Conservation (phyloP, 2,329 filamentous ascomycete genomes). For the Ophiocordyceps camponoti-leonardi region DNA sequence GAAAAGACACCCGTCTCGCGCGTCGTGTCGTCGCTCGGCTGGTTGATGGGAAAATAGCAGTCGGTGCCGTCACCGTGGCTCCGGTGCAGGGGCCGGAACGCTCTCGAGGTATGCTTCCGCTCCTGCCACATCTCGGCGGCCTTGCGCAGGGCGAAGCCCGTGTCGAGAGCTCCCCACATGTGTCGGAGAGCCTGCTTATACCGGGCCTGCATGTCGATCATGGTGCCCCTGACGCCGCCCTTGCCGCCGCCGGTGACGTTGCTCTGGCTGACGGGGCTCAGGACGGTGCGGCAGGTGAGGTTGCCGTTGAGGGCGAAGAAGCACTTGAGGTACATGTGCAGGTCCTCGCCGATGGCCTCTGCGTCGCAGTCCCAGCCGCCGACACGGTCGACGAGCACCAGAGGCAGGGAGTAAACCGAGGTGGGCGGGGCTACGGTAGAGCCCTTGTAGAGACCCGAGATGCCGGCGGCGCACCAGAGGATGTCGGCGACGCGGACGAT, state of each 20-base stretch:
- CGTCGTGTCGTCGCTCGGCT: constrained; percentile 19
- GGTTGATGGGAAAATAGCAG: constrained; percentile 28
- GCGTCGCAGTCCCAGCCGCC: constrained; percentile 56
- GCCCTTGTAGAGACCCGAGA: constrained; percentile 48
- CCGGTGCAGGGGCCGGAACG: constrained; percentile 38
- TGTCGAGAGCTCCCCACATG: constrained; percentile 61
- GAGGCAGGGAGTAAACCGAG: constrained; percentile 54
- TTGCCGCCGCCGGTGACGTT: constrained; percentile 46
- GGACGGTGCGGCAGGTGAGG: constrained; percentile 43
- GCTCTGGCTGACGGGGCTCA: constrained; percentile 55
- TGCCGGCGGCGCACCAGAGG: constrained; percentile 53
- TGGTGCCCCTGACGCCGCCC: constrained; percentile 34
- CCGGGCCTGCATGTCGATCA: constrained; percentile 43
- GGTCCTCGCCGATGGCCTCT: constrained; percentile 57
- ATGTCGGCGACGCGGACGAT: constrained; percentile 56
- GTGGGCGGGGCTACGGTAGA: constrained; percentile 53
- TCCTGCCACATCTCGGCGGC: constrained; percentile 38
- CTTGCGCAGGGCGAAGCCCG: constrained; percentile 45
- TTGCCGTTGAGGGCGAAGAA: constrained; percentile 60
- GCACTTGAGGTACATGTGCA: constrained; percentile 66
- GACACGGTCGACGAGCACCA: constrained; percentile 49
- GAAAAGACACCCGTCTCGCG: constrained; percentile 36
- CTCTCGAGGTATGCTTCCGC: constrained; percentile 35
- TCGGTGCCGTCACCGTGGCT: constrained; percentile 25
- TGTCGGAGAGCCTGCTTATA: constrained; percentile 58